Base-by-base conservation (phyloP, 768 basidiomycete genomes). In the Polyporus arcularius region DNA sequence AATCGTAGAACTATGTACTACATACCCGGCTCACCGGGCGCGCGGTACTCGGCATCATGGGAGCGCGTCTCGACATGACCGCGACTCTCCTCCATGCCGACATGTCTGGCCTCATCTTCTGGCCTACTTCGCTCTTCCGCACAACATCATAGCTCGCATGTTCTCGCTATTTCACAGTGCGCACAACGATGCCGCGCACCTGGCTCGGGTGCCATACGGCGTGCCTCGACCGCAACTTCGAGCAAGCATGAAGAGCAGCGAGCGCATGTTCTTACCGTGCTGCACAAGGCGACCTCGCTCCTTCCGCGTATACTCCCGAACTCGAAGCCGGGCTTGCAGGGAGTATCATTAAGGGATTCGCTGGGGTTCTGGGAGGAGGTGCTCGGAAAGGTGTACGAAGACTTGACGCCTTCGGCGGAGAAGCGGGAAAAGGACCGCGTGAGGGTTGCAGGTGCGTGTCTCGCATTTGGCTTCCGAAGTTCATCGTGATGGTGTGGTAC, bases 381-480 rank as follows among this genome's bases (percentile, higher is more conserved):
- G 30, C 69, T 80, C 60, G 74, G 75, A 18, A 68, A 65, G 46
- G 75, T 74, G 39, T 66, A 70, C 43, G 46, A 64, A 12, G 68
- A 70, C 46, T 62, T 76, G 40, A 67, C 67, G 67, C 76, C 54
- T 65, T 65, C 68, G 35, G 68, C 73, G 9, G 66, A 65, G 18
- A 68, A 71, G 43, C 68, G 71, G 42, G 75, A 77, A 43, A 58
- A 54, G 35, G 62, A 57, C 11, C 32, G 16, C 11, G 80, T 78
- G 40, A 80, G 79, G 41, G 70, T 89, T 55, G 76, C 76, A 46
- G 81, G 86, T 85, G 59, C 63, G 84, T 71, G 11, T 30, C n/a
- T 21, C 12, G 11, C 11, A 3, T 35, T 7, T 35, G 35, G 35
- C 3, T 35, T n/a, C 40, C 16, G 1, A 38, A 38, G 7, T 28